These are phyloP conservation scores for Epichloe hybrida DNA, from an alignment of 2,329 filamentous ascomycete species.

Conservation along the genomic window DNA sequence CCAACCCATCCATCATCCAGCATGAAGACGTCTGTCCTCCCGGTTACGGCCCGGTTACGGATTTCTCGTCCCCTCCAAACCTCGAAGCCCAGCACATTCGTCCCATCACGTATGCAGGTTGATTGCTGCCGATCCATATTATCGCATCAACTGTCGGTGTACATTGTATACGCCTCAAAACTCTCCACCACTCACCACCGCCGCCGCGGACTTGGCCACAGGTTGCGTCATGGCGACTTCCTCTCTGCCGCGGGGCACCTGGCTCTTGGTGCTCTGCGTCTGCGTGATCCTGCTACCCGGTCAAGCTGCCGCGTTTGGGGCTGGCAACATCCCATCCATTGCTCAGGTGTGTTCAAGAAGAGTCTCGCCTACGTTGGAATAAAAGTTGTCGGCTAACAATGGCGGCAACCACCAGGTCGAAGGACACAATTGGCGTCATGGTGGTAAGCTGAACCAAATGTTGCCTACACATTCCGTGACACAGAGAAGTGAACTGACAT, in stretches of 20 bases:
- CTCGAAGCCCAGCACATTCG: neutral
- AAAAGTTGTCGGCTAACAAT: neutral
- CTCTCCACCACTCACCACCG: neutral
- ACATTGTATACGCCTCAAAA: neutral
- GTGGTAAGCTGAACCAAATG: constrained; percentile 28
- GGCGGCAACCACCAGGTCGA: constrained; percentile 35
- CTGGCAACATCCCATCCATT: constrained; percentile 59
- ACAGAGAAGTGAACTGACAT: neutral
- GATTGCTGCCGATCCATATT: neutral
- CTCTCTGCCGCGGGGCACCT: constrained; percentile 31
- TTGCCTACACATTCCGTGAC: neutral
- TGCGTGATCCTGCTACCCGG: constrained; percentile 43
- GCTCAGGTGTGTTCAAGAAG: constrained; percentile 24
- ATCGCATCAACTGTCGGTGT: neutral
- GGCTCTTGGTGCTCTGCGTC: constrained; percentile 39
- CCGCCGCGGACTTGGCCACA: constrained; percentile 1
- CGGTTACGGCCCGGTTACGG: no score
- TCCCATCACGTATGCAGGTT: neutral
- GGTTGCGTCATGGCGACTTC: constrained; percentile 33
- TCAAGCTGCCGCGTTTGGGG: constrained; percentile 49
- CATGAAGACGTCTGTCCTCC: neutral
- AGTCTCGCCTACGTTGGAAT: neutral
- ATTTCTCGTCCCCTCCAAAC: neutral
- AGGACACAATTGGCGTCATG: constrained; percentile 57
- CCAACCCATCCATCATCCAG: neutral